These are phyloP conservation scores for Parietaria judaica DNA, from an alignment of 306 rosid genomes.

Conservation along the genomic window DNA sequence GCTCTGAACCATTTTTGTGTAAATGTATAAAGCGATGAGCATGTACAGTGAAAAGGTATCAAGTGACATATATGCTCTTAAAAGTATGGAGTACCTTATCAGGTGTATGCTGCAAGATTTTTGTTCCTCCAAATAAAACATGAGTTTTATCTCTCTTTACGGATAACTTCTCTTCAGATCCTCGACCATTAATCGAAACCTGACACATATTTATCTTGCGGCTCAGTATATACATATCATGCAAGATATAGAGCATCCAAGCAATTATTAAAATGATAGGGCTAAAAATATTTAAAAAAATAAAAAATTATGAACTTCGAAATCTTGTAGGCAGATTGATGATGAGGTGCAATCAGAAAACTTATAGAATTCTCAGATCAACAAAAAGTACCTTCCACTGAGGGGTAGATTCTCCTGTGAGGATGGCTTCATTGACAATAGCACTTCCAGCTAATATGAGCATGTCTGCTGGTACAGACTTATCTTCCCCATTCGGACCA, in stretches of 20 bases:
- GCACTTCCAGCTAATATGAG: conserved; percentile 94
- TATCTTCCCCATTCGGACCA: conserved; percentile 83
- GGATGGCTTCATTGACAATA: conserved; percentile 95
- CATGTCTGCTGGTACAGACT: conserved; percentile 98
- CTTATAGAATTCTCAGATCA: neutral
- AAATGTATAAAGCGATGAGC: conserved; percentile 10
- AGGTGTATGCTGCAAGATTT: conserved; percentile 91
- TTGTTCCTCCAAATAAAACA: conserved; percentile 92
- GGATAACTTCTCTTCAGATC: conserved; percentile 69
- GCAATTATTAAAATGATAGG: neutral
- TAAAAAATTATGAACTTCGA: no score
- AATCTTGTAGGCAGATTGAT: no score
- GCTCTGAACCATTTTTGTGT: conserved; percentile 44
- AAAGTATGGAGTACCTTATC: conserved; percentile 57
- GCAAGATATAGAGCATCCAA: neutral
- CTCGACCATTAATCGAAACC: conserved; percentile 69
- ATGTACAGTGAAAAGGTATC: conserved; percentile 11
- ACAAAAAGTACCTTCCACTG: conserved; percentile 84
- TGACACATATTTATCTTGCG: conserved; percentile 14
- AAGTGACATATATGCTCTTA: neutral
- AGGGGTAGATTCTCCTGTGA: conserved; percentile 99
- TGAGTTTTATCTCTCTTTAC: conserved; percentile 80
- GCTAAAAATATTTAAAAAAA: no score
- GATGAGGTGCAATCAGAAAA: neutral
- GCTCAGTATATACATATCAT: no score